Conservation (phyloP, 148 eudicot genomes). For the Chenopodium berlandieri region DNA sequence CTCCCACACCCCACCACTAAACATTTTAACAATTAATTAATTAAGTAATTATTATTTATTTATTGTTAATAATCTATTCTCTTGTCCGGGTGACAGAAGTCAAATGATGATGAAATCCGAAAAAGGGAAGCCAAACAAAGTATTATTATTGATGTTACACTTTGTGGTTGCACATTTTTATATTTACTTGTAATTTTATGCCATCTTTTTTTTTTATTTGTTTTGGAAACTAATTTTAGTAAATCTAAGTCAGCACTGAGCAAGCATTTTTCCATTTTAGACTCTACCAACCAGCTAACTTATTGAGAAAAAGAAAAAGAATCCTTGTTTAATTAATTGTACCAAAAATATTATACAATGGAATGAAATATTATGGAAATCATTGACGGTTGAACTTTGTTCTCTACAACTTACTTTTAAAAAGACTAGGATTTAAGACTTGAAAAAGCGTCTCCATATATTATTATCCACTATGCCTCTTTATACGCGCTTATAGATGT, state of each 20-base stretch:
- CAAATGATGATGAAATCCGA: background rate
- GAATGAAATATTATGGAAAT: too few relatives aligned
- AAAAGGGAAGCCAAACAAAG: background rate
- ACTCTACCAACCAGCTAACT: constrained; percentile 11
- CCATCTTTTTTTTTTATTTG: background rate
- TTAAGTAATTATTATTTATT: background rate
- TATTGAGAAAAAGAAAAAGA: background rate
- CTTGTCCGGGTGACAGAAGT: constrained; percentile 9
- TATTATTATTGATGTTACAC: background rate
- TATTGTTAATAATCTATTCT: background rate
- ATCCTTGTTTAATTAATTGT: background rate
- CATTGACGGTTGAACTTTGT: background rate
- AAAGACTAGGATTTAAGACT: too few relatives aligned
- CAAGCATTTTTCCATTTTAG: constrained; percentile 10
- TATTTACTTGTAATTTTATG: background rate
- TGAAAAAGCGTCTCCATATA: too few relatives aligned
- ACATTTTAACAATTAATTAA: background rate
- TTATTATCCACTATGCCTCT: too few relatives aligned
- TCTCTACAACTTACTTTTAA: background rate
- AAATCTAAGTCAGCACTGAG: constrained; percentile 4
- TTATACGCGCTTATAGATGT: too few relatives aligned
- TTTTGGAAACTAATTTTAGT: constrained; percentile 1
- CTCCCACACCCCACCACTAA: constrained; percentile 9
- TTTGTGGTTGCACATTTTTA: background rate
- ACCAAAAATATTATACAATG: too few relatives aligned